These are phyloP conservation scores for Sechiopsis laciniata DNA, from an alignment of 306 rosid genomes.

Conservation along the genomic window DNA sequence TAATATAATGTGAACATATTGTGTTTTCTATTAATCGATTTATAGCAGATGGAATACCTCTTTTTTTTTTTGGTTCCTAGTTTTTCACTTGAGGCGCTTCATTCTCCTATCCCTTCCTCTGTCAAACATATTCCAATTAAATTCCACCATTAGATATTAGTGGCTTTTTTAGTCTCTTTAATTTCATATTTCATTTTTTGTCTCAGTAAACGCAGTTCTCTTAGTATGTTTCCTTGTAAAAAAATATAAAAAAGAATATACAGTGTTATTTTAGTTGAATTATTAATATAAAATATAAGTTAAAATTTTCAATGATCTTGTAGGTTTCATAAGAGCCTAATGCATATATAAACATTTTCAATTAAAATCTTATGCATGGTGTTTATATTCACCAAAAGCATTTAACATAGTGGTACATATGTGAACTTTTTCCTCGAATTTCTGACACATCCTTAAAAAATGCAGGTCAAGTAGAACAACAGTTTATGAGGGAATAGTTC, in stretches of 20 bases:
- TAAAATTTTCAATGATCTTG: not conserved
- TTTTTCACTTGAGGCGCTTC: not conserved
- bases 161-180: not conserved
- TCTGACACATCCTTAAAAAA: slow-evolving; percentile 24
- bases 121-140: not conserved
- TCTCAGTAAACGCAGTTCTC: not conserved
- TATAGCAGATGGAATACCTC: not conserved
- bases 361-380: not conserved
- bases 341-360: not conserved
- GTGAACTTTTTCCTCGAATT: slow-evolving; percentile 17
- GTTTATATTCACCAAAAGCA: not conserved
- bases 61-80: not conserved
- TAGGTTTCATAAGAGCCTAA: not conserved
- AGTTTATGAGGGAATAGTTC: slow-evolving; percentile 70
- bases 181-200: not conserved
- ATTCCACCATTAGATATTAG: not conserved
- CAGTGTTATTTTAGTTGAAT: no score
- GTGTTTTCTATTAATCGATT: not conserved
- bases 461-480: slow-evolving; percentile 95
- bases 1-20: not conserved
- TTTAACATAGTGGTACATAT: not conserved
- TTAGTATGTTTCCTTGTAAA: not conserved
- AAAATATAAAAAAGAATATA: no score
- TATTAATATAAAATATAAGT: no score
- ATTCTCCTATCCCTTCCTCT: not conserved